These are phyloP conservation scores for Neonectria punicea DNA, from an alignment of 2,329 filamentous ascomycete species.

Conservation along the genomic window DNA sequence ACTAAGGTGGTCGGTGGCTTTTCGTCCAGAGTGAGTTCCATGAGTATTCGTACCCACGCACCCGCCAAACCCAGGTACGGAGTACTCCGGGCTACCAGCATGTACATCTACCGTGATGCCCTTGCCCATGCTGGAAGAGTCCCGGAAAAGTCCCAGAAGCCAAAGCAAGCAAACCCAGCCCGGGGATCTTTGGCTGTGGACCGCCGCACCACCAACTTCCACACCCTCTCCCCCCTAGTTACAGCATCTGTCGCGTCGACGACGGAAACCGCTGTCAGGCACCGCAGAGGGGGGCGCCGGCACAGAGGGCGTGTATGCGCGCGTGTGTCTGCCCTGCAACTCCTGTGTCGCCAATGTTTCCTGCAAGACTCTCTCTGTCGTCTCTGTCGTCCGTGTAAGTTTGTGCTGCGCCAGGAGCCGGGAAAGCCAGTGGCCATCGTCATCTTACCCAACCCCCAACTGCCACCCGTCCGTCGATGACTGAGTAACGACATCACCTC, in stretches of 20 bases:
- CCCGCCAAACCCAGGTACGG: not conserved
- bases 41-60: slow-evolving; percentile 21
- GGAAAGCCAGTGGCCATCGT: not conserved
- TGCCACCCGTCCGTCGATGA: not conserved
- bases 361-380: not conserved
- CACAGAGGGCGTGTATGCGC: not conserved
- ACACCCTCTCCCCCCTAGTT: not conserved
- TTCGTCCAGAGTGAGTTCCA: not conserved
- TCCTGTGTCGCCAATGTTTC: not conserved
- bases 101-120: not conserved
- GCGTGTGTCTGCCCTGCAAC: not conserved
- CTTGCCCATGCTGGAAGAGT: not conserved
- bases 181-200: slow-evolving; percentile 19
- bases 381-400: not conserved
- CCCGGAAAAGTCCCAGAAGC: not conserved
- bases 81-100: not conserved
- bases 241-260: not conserved
- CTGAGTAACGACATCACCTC: slow-evolving; percentile 6
- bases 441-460: not conserved
- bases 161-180: slow-evolving; percentile 8
- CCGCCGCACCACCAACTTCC: not conserved
- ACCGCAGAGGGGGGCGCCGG: not conserved
- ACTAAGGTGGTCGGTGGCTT: slow-evolving; percentile 31
- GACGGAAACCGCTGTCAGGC: not conserved
- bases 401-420: not conserved